A percentile compares a stretch with the other conserved stretches of the same genome.
These are phyloP conservation scores for Backusella mclennaniae DNA, from an alignment of 192 early-diverging fungal species.

Conservation along the genomic window DNA sequence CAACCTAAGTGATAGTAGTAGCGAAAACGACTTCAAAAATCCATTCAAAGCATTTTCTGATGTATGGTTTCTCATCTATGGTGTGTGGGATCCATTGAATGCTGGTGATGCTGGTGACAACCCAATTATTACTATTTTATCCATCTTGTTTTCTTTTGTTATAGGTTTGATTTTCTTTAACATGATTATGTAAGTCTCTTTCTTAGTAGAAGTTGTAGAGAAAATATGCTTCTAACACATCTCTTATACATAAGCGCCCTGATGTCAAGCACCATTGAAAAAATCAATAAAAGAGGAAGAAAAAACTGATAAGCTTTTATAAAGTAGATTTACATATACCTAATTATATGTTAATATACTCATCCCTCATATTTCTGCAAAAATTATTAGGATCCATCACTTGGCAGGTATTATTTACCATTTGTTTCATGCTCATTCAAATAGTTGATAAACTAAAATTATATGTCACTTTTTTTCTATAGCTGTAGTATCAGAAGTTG, in stretches of 20 bases:
- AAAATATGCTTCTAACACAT: no score
- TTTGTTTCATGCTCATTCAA: no score
- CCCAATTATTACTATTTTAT: background rate
- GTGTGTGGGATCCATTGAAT: conserved; percentile 11
- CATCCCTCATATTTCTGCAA: background rate
- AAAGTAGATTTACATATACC: no score
- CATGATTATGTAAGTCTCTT: conserved; percentile 14
- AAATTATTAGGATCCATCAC: background rate
- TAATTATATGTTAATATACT: background rate
- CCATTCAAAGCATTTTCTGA: background rate
- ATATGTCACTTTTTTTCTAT: no score
- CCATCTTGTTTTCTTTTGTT: background rate
- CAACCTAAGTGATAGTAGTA: background rate
- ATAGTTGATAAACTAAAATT: no score
- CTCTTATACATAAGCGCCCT: background rate
- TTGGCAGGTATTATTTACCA: conserved; percentile 13
- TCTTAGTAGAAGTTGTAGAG: no score
- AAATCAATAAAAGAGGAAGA: background rate
- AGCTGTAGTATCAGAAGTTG: conserved; percentile 10
- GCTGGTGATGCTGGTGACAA: background rate
- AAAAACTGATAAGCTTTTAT: background rate
- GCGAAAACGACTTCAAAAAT: background rate
- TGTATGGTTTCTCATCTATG: conserved; percentile 12
- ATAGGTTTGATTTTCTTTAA: conserved; percentile 10
- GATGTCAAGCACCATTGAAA: conserved; percentile 10